These are phyloP conservation scores for Naganishia liquefaciens DNA, from an alignment of 1,284 basidiomycete genomes.

Conservation along the genomic window DNA sequence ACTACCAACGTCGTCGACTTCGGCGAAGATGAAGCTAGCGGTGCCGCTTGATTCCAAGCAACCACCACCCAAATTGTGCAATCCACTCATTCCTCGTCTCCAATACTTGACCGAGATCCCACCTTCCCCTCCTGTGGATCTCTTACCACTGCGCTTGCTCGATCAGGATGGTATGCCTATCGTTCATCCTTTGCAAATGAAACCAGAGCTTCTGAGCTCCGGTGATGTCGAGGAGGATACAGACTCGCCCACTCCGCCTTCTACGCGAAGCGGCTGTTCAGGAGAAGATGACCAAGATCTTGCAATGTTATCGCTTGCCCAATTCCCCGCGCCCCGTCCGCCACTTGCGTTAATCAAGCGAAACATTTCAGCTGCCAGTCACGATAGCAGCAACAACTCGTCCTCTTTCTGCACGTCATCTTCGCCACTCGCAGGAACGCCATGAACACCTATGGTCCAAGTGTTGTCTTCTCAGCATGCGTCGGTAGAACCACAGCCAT, in stretches of 20 bases:
- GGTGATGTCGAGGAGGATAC: neutral
- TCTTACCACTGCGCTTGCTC: conserved; percentile 3
- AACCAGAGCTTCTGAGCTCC: neutral
- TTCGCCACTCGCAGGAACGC: conserved; percentile 3
- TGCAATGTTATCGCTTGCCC: neutral
- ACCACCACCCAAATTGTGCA: neutral
- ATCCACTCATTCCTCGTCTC: neutral
- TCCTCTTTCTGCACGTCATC: neutral
- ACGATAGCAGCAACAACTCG: neutral
- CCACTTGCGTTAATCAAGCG: conserved; percentile 10
- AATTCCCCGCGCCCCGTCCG: neutral
- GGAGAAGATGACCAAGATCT: neutral
- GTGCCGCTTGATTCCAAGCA: neutral
- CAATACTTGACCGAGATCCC: conserved; percentile 22
- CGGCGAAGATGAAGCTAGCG: too few relatives aligned
- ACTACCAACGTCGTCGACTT: too few relatives aligned
- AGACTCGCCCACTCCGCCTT: neutral
- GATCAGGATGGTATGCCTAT: conserved; percentile 4
- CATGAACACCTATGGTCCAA: neutral
- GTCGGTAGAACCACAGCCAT: too few relatives aligned
- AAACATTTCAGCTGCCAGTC: neutral
- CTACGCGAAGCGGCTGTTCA: neutral
- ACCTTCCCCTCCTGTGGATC: conserved; percentile 15
- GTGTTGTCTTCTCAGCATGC: too few relatives aligned
- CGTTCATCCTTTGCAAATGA: conserved; percentile 15